Percentiles rank a stretch among this genome's conserved stretches.
These are phyloP conservation scores for Xylariaceae sp. DNA, from an alignment of 2,329 filamentous ascomycete species.

Conservation along the genomic window DNA sequence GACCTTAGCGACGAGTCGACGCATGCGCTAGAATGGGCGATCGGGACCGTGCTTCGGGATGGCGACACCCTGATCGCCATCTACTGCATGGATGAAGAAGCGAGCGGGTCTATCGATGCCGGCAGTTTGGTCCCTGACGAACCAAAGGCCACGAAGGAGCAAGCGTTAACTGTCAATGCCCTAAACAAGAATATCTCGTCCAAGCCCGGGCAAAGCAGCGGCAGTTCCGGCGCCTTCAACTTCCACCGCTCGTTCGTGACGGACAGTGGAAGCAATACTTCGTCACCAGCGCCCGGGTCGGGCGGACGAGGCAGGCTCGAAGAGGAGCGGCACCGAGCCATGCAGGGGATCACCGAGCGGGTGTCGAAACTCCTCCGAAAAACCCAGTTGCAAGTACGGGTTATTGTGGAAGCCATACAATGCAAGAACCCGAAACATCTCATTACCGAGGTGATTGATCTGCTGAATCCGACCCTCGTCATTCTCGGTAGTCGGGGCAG, in stretches of 20 bases:
- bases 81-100: constrained; percentile 88
- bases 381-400: constrained; percentile 83
- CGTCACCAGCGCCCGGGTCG: constrained; percentile 41
- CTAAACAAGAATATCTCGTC: constrained; percentile 35
- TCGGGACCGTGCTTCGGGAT: constrained; percentile 87
- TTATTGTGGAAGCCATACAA: constrained; percentile 93
- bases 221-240: constrained; percentile 20
- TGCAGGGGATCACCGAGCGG: constrained; percentile 76
- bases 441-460: constrained; percentile 95
- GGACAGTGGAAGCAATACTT: constrained; percentile 26
- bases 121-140: constrained; percentile 61
- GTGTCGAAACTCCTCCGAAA: constrained; percentile 83
- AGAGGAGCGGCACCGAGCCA: constrained; percentile 70
- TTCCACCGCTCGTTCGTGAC: constrained; percentile 23
- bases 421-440: constrained; percentile 97
- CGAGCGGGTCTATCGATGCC: constrained; percentile 42
- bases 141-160: constrained; percentile 66
- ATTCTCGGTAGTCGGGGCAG: constrained; percentile 87
- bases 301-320: constrained; percentile 56
- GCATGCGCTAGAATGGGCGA: constrained; percentile 94
- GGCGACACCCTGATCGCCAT: constrained; percentile 91
- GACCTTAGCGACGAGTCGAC: constrained; percentile 91
- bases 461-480: constrained; percentile 82
- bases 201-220: constrained; percentile 15
- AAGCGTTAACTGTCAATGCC: constrained; percentile 62